A percentile compares a stretch with the other conserved stretches of the same genome.
Evolutionary conservation across 2,329 filamentous ascomycete species (phyloP).

Genomic region (Mariannaea elegans): DNA sequence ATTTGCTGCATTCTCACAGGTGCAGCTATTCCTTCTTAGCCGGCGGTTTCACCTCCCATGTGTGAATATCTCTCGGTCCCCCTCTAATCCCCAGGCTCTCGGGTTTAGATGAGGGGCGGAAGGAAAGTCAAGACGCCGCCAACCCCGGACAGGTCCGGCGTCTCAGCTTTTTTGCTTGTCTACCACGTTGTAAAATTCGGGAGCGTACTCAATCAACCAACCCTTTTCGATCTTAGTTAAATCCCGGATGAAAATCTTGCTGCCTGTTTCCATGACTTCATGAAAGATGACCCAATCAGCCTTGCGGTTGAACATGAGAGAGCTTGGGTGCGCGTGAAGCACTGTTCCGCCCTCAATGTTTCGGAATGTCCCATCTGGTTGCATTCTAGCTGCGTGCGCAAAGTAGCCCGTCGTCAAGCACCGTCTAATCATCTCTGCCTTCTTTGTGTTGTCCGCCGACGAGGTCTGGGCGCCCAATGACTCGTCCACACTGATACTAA

Average conservation of each 20-base stretch:
- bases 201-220: slow-evolving; percentile 92
- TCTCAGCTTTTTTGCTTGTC: slow-evolving; percentile 33
- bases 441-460: slow-evolving; percentile 41
- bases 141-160: slow-evolving; percentile 4
- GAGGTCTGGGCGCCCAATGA: slow-evolving; percentile 54
- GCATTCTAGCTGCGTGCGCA: slow-evolving; percentile 92
- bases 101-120: neutral
- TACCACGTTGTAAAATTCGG: slow-evolving; percentile 78
- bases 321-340: slow-evolving; percentile 89
- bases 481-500: slow-evolving; percentile 77
- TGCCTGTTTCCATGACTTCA: slow-evolving; percentile 87
- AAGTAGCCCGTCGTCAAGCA: slow-evolving; percentile 94
- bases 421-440: slow-evolving; percentile 79
- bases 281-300: slow-evolving; percentile 97
- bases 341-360: slow-evolving; percentile 83
- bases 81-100: slow-evolving; percentile 19
- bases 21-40: slow-evolving; percentile 17
- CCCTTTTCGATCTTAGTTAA: slow-evolving; percentile 91
- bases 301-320: slow-evolving; percentile 94
- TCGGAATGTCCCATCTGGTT: slow-evolving; percentile 87
- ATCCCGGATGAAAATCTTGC: slow-evolving; percentile 90
- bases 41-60: slow-evolving; percentile 32
- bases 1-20: slow-evolving; percentile 20
- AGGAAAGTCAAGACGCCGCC: slow-evolving; percentile 2
- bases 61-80: slow-evolving; percentile 3